Base-by-base conservation (phyloP, 2,329 filamentous ascomycete genomes). In the Plectosphaerella plurivora region DNA sequence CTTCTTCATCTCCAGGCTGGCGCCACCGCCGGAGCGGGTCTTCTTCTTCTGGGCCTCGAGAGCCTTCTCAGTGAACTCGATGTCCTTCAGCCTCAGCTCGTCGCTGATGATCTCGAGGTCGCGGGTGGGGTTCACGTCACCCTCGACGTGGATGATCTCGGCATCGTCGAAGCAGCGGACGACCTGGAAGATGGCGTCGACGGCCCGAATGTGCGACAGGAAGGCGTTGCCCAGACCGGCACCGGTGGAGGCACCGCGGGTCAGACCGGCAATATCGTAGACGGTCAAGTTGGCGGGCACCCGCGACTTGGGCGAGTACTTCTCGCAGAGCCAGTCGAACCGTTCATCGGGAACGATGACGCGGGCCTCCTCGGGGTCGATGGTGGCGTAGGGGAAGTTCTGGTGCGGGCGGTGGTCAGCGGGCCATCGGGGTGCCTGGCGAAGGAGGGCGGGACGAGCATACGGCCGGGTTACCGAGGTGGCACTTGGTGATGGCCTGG, bases 361-460 rank as follows among this genome's bases (percentile, higher is more conserved):
- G 64, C 93, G 91, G 59, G 94, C 91, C 78, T 99, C 94, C 79
- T 99, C 95, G 47, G 94, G 94, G 63, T 99, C 92, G 73, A 99
- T 99, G 65, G 94, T 99, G 68, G 94, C 94, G 79, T 96, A 99
- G 52, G 94, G 94, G 71, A 97, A 99, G 78, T 99, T 99, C 86
- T 90, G 28, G 28, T 33, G 68, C 28, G 48, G 36, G 14, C 37
- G 37, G 14, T 15, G 14, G 37, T 39, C 37, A 39, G 37, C 37
- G 37, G 16, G 37, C 16, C 15, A 39, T 39, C 15, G 37, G 16
- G 67, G 63, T 69, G 65, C 45, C 47, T 49, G 49, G 58, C 57
- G 55, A 58, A 61, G 59, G 63, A 61, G 62, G 61, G 59, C 61
- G 62, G 64, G 60, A 64, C 44, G 55, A 51, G 81, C 84, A 73